Evolutionary conservation across 2,329 filamentous ascomycete genomes (phyloP).

Genomic region (Emericellopsis cladophorae): DNA sequence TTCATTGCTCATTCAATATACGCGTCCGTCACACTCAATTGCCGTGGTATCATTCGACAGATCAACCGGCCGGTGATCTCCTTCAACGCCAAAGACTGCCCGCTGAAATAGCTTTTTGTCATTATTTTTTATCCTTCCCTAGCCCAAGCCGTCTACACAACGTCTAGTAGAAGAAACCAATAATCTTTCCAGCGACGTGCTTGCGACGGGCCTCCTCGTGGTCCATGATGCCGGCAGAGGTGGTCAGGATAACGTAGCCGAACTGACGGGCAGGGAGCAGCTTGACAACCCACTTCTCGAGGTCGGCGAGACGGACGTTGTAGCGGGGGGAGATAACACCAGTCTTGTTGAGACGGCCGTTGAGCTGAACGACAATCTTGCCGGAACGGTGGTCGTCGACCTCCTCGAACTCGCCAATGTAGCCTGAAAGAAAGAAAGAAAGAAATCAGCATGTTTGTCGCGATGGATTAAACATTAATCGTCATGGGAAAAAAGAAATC

Average conservation of each 20-base stretch:
- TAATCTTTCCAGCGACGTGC: constrained; percentile 98
- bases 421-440: constrained; percentile 46
- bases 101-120: constrained; percentile 4
- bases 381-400: constrained; percentile 98
- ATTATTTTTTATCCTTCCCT: constrained; percentile 3
- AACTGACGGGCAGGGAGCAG: constrained; percentile 99
- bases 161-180: constrained; percentile 95
- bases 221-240: constrained; percentile 99
- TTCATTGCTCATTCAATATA: neutral
- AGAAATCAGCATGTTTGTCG: constrained; percentile 60
- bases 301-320: constrained; percentile 94
- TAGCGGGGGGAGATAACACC: constrained; percentile 99
- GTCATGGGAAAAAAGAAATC: constrained; percentile 46
- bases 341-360: constrained; percentile 98
- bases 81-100: constrained; percentile 5
- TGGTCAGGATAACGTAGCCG: constrained; percentile 98
- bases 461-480: constrained; percentile 89
- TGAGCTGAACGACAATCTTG: constrained; percentile 99
- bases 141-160: neutral
- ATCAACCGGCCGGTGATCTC: neutral
- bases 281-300: constrained; percentile 99
- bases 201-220: constrained; percentile 99
- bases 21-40: neutral
- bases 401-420: constrained; percentile 99
- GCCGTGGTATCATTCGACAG: constrained; percentile 1